Percentiles rank a stretch among this genome's conserved stretches.
Evolutionary conservation across 148 eudicot species (phyloP).

Genomic region (Nyssa sinensis): DNA sequence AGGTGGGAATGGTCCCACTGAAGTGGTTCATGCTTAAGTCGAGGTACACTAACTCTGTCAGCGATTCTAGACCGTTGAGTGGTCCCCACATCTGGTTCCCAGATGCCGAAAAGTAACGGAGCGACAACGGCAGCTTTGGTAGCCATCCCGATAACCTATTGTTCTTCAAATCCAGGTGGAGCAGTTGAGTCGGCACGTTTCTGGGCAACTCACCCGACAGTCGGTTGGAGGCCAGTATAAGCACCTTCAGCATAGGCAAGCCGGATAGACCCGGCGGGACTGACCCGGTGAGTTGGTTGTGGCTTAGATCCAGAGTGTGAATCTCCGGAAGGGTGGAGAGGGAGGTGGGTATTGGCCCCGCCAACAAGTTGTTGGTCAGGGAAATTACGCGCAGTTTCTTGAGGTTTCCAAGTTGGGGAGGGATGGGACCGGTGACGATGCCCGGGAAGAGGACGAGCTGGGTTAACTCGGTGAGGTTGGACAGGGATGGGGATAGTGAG

Average conservation of each 20-base stretch:
- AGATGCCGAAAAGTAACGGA: conserved; percentile 58
- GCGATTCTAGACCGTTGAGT: conserved; percentile 29
- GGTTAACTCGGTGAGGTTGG: conserved; percentile 44
- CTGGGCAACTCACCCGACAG: conserved; percentile 41
- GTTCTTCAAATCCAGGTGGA: conserved; percentile 49
- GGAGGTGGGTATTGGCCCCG: conserved; percentile 49
- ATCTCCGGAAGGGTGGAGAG: conserved; percentile 33
- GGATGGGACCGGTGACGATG: conserved; percentile 64
- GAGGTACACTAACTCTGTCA: conserved; percentile 48
- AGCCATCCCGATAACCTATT: conserved; percentile 42
- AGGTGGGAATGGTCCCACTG: conserved; percentile 56
- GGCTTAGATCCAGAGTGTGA: conserved; percentile 62
- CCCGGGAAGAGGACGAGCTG: conserved; percentile 69
- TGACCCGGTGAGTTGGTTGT: conserved; percentile 50
- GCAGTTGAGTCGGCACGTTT: conserved; percentile 18
- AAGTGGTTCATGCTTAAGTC: conserved; percentile 64
- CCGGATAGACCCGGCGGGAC: conserved; percentile 34
- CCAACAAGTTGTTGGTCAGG: conserved; percentile 54
- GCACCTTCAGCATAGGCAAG: conserved; percentile 30
- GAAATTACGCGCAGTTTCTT: conserved; percentile 42
- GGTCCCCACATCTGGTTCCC: conserved; percentile 64
- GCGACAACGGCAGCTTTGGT: conserved; percentile 42
- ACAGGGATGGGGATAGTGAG: conserved; percentile 35
- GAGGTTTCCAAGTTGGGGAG: conserved; percentile 37
- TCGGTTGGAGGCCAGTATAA: conserved; percentile 45